Evolutionary conservation across 2,329 filamentous ascomycete genomes (phyloP).

Genomic region (Colletotrichum sp.): DNA sequence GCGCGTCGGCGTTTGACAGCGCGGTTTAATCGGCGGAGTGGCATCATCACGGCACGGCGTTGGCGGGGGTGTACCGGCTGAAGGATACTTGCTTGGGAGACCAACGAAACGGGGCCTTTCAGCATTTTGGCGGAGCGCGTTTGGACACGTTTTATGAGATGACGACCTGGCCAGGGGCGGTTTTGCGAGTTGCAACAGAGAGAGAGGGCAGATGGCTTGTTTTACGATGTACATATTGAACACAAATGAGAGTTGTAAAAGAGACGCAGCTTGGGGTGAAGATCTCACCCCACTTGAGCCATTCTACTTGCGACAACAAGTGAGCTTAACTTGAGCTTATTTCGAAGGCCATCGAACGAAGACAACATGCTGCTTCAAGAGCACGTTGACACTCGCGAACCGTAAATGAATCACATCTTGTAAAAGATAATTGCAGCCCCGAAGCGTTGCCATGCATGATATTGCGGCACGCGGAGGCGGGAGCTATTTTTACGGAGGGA

Average conservation of each 20-base stretch:
- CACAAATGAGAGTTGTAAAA: background rate
- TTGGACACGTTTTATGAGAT: constrained; percentile 11
- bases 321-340: background rate
- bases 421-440: too few relatives aligned
- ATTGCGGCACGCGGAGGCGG: background rate
- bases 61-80: constrained; percentile 11
- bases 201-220: background rate
- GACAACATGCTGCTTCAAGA: background rate
- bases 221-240: background rate
- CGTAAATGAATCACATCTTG: background rate
- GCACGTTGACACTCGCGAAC: background rate
- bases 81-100: background rate
- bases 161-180: background rate
- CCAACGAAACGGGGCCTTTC: background rate
- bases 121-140: constrained; percentile 11
- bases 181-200: background rate
- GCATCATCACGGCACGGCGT: constrained; percentile 20
- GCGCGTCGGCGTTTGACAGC: constrained; percentile 4
- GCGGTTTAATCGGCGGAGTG: constrained; percentile 4
- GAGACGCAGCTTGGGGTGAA: background rate
- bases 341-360: background rate
- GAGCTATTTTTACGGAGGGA: background rate
- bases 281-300: background rate
- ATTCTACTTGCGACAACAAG: background rate
- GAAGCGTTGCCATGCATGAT: background rate